These are phyloP conservation scores for Cenchrus americanus DNA, from an alignment of 176 grass and related monocot genomes.

Conservation along the genomic window DNA sequence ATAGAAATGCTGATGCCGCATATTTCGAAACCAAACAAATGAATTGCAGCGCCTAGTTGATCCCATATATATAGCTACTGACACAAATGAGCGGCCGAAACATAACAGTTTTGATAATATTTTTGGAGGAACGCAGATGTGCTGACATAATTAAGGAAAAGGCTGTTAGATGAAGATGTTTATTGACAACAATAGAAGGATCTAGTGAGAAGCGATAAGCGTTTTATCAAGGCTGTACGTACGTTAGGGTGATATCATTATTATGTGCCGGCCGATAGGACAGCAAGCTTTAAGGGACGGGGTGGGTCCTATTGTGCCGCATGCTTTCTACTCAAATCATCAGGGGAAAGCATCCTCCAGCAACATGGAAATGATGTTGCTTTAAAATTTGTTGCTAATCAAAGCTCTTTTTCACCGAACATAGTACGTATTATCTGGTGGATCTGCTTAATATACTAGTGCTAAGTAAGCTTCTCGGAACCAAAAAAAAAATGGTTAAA, in stretches of 20 bases:
- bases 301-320: background rate
- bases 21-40: background rate
- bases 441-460: background rate
- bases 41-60: background rate
- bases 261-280: conserved; percentile 40
- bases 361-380: background rate
- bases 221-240: no score
- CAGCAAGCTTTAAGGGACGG: conserved; percentile 32
- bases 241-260: background rate
- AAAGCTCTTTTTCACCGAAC: background rate
- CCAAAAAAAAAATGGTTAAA: background rate
- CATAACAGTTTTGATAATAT: background rate
- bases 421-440: background rate
- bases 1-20: background rate
- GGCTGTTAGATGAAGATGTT: background rate
- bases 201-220: background rate
- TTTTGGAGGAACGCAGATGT: background rate
- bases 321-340: conserved; percentile 27
- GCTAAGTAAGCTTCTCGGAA: background rate
- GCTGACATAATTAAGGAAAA: background rate
- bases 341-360: background rate
- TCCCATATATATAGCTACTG: background rate
- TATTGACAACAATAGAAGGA: conserved; percentile 12
- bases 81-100: background rate
- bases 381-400: background rate